Conservation (phyloP, 805 yeast genomes). For the Tetrapisispora phaffii region DNA sequence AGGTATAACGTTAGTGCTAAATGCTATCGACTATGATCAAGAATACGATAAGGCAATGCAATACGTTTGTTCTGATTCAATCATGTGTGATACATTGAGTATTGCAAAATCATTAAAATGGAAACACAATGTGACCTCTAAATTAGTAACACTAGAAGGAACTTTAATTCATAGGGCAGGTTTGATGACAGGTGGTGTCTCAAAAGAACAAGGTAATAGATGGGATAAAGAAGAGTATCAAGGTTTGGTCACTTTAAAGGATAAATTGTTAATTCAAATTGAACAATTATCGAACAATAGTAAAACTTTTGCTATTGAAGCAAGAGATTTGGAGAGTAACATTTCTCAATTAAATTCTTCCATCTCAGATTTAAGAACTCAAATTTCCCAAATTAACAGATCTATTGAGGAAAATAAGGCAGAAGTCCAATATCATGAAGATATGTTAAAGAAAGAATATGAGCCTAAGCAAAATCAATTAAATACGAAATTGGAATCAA, state of each 20-base stretch:
- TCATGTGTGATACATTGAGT: slow-evolving; percentile 63
- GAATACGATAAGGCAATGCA: slow-evolving; percentile 66
- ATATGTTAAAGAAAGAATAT: slow-evolving; percentile 23
- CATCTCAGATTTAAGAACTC: slow-evolving; percentile 36
- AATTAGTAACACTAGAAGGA: slow-evolving; percentile 76
- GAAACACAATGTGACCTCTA: slow-evolving; percentile 47
- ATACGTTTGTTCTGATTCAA: slow-evolving; percentile 68
- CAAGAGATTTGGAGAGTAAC: slow-evolving; percentile 49
- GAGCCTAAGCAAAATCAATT: slow-evolving; percentile 19
- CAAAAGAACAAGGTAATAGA: slow-evolving; percentile 36
- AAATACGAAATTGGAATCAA: slow-evolving; percentile 15
- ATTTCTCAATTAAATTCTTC: slow-evolving; percentile 40
- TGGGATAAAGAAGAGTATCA: slow-evolving; percentile 71
- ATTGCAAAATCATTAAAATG: slow-evolving; percentile 68
- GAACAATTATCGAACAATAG: slow-evolving; percentile 32
- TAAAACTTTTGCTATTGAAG: slow-evolving; percentile 46
- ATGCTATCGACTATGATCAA: slow-evolving; percentile 61
- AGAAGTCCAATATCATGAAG: slow-evolving; percentile 44
- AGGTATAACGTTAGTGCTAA: slow-evolving; percentile 42
- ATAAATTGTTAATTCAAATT: slow-evolving; percentile 39
- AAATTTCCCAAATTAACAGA: slow-evolving; percentile 37
- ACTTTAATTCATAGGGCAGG: slow-evolving; percentile 77
- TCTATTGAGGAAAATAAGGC: slow-evolving; percentile 35
- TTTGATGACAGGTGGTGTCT: slow-evolving; percentile 83
- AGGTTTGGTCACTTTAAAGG: slow-evolving; percentile 40